Percentiles rank a stretch among this genome's conserved stretches.
These are phyloP conservation scores for Hymenoscyphus repandus DNA, from an alignment of 2,329 filamentous ascomycete species.

Conservation along the genomic window DNA sequence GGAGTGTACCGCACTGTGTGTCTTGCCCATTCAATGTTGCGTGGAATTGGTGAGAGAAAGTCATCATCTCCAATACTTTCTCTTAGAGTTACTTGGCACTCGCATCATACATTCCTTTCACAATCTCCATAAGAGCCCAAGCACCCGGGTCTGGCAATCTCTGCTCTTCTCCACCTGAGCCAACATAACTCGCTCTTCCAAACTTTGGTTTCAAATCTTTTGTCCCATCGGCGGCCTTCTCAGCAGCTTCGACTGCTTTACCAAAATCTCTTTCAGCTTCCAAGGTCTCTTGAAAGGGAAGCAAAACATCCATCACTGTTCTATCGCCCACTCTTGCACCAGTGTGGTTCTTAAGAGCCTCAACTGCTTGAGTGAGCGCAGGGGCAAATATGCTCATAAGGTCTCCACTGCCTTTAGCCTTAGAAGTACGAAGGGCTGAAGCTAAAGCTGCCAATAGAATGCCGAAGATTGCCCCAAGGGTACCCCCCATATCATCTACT, in stretches of 20 bases:
- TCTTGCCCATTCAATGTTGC: no score
- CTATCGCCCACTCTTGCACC: slow-evolving; percentile 28
- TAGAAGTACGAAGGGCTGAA: slow-evolving; percentile 12
- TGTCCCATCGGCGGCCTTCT: slow-evolving; percentile 43
- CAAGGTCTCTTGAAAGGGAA: slow-evolving; percentile 26
- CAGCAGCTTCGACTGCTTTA: slow-evolving; percentile 42
- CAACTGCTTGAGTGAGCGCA: slow-evolving; percentile 16
- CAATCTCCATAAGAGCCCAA: slow-evolving; percentile 40
- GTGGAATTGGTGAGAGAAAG: background rate
- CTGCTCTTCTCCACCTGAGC: slow-evolving; percentile 40
- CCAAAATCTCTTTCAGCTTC: slow-evolving; percentile 38
- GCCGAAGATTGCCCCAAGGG: slow-evolving; percentile 30
- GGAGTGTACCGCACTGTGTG: no score
- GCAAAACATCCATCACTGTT: slow-evolving; percentile 31
- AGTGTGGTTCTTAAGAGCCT: slow-evolving; percentile 28
- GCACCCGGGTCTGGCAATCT: slow-evolving; percentile 49
- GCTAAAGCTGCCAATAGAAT: slow-evolving; percentile 28
- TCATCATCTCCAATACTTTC: background rate
- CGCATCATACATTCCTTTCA: slow-evolving; percentile 21
- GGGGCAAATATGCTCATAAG: slow-evolving; percentile 20
- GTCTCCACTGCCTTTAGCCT: background rate
- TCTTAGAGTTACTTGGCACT: slow-evolving; percentile 2
- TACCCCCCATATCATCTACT: slow-evolving; percentile 34
- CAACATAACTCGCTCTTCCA: slow-evolving; percentile 48
- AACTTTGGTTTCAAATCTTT: slow-evolving; percentile 50